Conservation (phyloP, 495 filamentous ascomycete genomes). For the Penicillium goetzii region DNA sequence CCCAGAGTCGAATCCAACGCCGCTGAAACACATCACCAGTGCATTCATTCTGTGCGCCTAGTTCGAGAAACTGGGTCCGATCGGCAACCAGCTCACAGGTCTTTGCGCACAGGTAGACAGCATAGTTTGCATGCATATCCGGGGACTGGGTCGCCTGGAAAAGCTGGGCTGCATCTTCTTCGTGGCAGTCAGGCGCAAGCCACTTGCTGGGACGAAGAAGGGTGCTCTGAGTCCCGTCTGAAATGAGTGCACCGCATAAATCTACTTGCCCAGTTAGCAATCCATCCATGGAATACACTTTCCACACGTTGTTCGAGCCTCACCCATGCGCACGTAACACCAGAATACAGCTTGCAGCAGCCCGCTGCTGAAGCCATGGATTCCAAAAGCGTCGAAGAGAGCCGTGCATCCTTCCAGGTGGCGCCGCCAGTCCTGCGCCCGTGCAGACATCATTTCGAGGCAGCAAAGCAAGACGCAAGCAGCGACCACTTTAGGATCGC, state of each 20-base stretch:
- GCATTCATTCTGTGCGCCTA: slow-evolving; percentile 39
- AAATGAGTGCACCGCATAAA: slow-evolving; percentile 52
- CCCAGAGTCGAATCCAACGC: slow-evolving; percentile 46
- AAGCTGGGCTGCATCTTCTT: slow-evolving; percentile 34
- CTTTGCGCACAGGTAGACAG: slow-evolving; percentile 50
- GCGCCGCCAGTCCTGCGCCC: slow-evolving; percentile 49
- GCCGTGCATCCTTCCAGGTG: slow-evolving; percentile 54
- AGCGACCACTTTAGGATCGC: slow-evolving; percentile 46
- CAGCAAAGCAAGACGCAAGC: slow-evolving; percentile 48
- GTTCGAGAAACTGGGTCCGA: slow-evolving; percentile 42
- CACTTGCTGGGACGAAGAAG: slow-evolving; percentile 47
- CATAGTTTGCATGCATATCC: slow-evolving; percentile 52
- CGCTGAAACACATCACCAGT: slow-evolving; percentile 29
- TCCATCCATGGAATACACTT: background rate
- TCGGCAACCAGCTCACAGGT: slow-evolving; percentile 47
- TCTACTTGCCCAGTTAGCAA: slow-evolving; percentile 32
- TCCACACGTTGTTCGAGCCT: slow-evolving; percentile 10
- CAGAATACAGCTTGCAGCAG: slow-evolving; percentile 51
- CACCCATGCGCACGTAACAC: slow-evolving; percentile 55
- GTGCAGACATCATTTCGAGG: slow-evolving; percentile 55
- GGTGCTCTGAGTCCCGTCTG: slow-evolving; percentile 48
- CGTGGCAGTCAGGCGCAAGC: slow-evolving; percentile 37
- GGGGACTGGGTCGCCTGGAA: slow-evolving; percentile 37
- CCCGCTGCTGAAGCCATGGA: slow-evolving; percentile 47
- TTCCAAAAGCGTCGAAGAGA: slow-evolving; percentile 46